Base-by-base conservation (phyloP, 2,329 filamentous ascomycete species). In the Aureobasidium mangrovei region DNA sequence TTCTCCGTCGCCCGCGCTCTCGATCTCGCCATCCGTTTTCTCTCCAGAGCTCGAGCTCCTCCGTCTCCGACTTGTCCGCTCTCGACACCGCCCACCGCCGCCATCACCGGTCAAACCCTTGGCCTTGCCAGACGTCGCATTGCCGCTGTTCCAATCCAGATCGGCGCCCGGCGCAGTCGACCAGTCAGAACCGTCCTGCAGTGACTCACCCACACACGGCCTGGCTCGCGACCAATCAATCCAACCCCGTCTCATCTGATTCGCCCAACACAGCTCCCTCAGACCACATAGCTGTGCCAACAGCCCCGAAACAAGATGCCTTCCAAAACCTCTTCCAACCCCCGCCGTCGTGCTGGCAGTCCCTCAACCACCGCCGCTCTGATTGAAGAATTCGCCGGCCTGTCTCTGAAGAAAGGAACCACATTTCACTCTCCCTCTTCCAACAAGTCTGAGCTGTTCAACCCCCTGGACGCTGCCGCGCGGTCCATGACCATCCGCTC, bases 351-450 rank as follows among this genome's bases (percentile, higher is more conserved):
- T 18, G 31, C 42, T 41, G 54, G 39, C 26, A 56, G 35, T 47
- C 54, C 54, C n/a, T 53, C 39, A 31, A 53, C 48, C 26, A 45
- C 31, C 45, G 44, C 0, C 60, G 87, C 32, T 80, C 83, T 0
- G 58, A 57, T 1, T 68, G 72, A 4, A 73, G 79, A 4, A 78
- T 84, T 69, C 59, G 64, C 66, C 58, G 67, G 65, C 64, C 72
- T 74, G 69, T 68, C 66, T 51, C 67, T 77, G 58, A 71, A 72
- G 62, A 76, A 76, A 66, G 69, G 71, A 56, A 69, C 70, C 54
- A 77, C 74, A 58, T 77, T 77, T 63, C 72, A 73, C 58, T 71
- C 72, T 49, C 70, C 71, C 45, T 68, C 68, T 58, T 71, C 71
- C 58, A 69, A 70, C 60, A 70, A 70, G 61, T 60, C 64, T 40